These are phyloP conservation scores for Sarocladium kiliense DNA, from an alignment of 2,329 filamentous ascomycete species.

Conservation along the genomic window DNA sequence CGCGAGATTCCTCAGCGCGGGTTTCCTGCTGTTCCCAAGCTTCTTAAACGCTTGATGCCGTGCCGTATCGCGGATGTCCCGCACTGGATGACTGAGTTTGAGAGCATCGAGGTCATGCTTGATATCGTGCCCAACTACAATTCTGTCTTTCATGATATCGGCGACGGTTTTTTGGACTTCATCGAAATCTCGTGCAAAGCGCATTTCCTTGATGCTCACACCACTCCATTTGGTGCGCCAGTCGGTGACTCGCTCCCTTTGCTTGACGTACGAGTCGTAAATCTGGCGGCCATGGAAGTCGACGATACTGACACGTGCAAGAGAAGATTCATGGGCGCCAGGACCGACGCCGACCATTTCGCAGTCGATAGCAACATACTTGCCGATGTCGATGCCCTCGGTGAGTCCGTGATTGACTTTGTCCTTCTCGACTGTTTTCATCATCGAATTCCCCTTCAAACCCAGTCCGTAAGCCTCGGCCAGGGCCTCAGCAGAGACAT, in stretches of 20 bases:
- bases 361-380: conserved; percentile 91
- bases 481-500: conserved; percentile 54
- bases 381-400: conserved; percentile 64
- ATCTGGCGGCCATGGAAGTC: conserved; percentile 91
- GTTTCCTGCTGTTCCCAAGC: conserved; percentile 61
- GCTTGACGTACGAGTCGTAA: conserved; percentile 88
- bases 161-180: conserved; percentile 71
- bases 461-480: conserved; percentile 58
- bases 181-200: conserved; percentile 62
- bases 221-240: conserved; percentile 88
- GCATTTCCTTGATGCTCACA: conserved; percentile 69
- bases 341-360: conserved; percentile 93
- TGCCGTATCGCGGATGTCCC: conserved; percentile 80
- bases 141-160: conserved; percentile 61
- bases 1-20: conserved; percentile 56
- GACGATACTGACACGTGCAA: conserved; percentile 84
- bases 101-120: conserved; percentile 74
- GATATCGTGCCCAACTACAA: conserved; percentile 80
- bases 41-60: conserved; percentile 70
- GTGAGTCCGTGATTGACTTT: conserved; percentile 61
- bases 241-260: conserved; percentile 74
- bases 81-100: conserved; percentile 69
- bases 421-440: conserved; percentile 41
- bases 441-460: conserved; percentile 40
- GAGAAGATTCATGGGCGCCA: conserved; percentile 63